phyloP scores from a whole-genome alignment of 371 early-diverging fungal species.

The Haplosporangium sp. region DNA sequence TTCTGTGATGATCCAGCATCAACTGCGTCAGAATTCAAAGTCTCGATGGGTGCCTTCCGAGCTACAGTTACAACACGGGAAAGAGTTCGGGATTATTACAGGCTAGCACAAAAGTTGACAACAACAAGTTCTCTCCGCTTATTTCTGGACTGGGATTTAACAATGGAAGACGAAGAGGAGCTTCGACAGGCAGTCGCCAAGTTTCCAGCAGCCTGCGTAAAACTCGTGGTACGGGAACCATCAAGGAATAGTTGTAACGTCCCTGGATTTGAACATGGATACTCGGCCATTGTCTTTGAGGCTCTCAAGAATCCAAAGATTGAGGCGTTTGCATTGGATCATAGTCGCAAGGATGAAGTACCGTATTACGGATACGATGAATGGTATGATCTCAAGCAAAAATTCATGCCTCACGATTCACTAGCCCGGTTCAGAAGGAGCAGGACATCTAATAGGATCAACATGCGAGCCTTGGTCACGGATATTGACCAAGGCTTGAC shows the following conservation, averaged over 20 bases:
- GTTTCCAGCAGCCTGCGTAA: constrained; percentile 23
- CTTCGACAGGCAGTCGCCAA: constrained; percentile 24
- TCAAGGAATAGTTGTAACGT: background rate
- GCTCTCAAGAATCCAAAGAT: constrained; percentile 25
- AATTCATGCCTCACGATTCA: background rate
- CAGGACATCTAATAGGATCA: constrained; percentile 18
- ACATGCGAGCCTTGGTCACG: constrained; percentile 16
- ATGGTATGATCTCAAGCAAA: constrained; percentile 8
- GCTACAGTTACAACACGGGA: constrained; percentile 23
- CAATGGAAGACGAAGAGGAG: constrained; percentile 23
- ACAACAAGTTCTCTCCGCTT: constrained; percentile 19
- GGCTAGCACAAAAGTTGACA: constrained; percentile 28
- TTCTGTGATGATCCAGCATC: constrained; percentile 23
- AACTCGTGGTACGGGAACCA: constrained; percentile 17
- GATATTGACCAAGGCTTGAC: constrained; percentile 21
- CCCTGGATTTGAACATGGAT: constrained; percentile 21
- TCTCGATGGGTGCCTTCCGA: constrained; percentile 27
- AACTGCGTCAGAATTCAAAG: constrained; percentile 10
- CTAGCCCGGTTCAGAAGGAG: constrained; percentile 26
- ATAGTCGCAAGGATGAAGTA: constrained; percentile 6
- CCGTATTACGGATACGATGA: constrained; percentile 15
- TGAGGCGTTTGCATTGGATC: constrained; percentile 27
- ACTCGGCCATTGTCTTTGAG: constrained; percentile 19
- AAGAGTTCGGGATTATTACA: constrained; percentile 20
- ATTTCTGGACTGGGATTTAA: constrained; percentile 39